Evolutionary conservation across 2,329 filamentous ascomycete species (phyloP).

Genomic region (Nemania sp.): DNA sequence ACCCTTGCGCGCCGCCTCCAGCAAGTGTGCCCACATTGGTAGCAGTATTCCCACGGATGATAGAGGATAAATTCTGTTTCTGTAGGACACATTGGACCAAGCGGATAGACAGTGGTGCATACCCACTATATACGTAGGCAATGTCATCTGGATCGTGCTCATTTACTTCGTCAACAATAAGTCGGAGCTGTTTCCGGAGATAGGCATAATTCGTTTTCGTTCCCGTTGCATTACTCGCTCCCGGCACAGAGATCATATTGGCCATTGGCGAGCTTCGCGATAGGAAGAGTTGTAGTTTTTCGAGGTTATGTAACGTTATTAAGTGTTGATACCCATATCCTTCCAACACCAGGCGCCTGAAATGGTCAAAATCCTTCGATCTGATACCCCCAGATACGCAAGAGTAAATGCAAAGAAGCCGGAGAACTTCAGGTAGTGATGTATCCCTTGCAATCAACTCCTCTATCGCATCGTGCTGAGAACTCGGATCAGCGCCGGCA

Average conservation of each 20-base stretch:
- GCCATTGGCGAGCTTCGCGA: slow-evolving; percentile 76
- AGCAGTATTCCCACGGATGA: slow-evolving; percentile 65
- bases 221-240: slow-evolving; percentile 58
- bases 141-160: slow-evolving; percentile 93
- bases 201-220: slow-evolving; percentile 89
- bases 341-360: slow-evolving; percentile 84
- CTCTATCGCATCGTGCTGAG: slow-evolving; percentile 87
- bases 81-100: slow-evolving; percentile 92
- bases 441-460: slow-evolving; percentile 91
- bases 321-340: slow-evolving; percentile 96
- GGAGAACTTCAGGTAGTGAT: slow-evolving; percentile 77
- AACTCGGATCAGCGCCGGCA: slow-evolving; percentile 83
- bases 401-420: slow-evolving; percentile 88
- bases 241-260: slow-evolving; percentile 78
- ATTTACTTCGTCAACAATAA: slow-evolving; percentile 96
- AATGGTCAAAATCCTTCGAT: slow-evolving; percentile 83
- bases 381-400: slow-evolving; percentile 88
- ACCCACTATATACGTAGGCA: slow-evolving; percentile 97
- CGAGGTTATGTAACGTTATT: slow-evolving; percentile 82
- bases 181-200: slow-evolving; percentile 79
- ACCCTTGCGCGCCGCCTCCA: slow-evolving; percentile 71
- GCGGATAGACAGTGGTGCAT: slow-evolving; percentile 88
- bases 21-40: slow-evolving; percentile 52
- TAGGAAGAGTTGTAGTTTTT: slow-evolving; percentile 85
- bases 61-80: slow-evolving; percentile 77